Evolutionary conservation across 495 filamentous ascomycete genomes (phyloP).

Genomic region (Letharia columbiana): DNA sequence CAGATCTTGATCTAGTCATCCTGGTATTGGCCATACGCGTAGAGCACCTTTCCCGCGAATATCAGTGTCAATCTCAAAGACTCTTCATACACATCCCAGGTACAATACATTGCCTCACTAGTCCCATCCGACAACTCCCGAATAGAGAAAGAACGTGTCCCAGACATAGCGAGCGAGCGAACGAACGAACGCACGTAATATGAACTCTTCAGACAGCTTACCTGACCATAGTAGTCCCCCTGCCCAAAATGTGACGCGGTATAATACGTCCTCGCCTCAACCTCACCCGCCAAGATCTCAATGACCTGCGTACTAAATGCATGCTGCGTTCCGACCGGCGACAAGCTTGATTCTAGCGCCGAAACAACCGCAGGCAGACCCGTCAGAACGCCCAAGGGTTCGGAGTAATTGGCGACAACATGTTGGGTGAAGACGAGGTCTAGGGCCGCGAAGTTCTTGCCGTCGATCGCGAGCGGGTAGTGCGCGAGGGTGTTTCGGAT

Average conservation of each 20-base stretch:
- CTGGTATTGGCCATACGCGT: slow-evolving; percentile 20
- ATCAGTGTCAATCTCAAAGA: not conserved
- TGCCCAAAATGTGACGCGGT: slow-evolving; percentile 29
- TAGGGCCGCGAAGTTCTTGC: slow-evolving; percentile 31
- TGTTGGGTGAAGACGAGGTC: slow-evolving; percentile 29
- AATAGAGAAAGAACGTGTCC: too few species aligned
- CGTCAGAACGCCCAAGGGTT: slow-evolving; percentile 24
- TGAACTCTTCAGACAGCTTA: too few species aligned
- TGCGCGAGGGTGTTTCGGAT: slow-evolving; percentile 31
- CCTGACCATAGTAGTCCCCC: slow-evolving; percentile 21
- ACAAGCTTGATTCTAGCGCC: slow-evolving; percentile 15
- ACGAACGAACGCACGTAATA: too few species aligned
- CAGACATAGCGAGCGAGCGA: too few species aligned
- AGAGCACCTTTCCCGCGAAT: not conserved
- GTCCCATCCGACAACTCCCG: too few species aligned
- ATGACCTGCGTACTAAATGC: slow-evolving; percentile 26
- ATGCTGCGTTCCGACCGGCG: slow-evolving; percentile 29
- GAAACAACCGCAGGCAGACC: slow-evolving; percentile 18
- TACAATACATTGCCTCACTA: too few species aligned
- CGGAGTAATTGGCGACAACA: slow-evolving; percentile 32
- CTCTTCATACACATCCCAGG: too few species aligned
- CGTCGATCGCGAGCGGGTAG: slow-evolving; percentile 32
- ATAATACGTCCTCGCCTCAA: slow-evolving; percentile 25
- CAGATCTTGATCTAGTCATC: slow-evolving; percentile 26
- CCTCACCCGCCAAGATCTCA: slow-evolving; percentile 13